Evolutionary conservation across 257 asterid genomes (phyloP).

Genomic region (Orobanche coerulescens): DNA sequence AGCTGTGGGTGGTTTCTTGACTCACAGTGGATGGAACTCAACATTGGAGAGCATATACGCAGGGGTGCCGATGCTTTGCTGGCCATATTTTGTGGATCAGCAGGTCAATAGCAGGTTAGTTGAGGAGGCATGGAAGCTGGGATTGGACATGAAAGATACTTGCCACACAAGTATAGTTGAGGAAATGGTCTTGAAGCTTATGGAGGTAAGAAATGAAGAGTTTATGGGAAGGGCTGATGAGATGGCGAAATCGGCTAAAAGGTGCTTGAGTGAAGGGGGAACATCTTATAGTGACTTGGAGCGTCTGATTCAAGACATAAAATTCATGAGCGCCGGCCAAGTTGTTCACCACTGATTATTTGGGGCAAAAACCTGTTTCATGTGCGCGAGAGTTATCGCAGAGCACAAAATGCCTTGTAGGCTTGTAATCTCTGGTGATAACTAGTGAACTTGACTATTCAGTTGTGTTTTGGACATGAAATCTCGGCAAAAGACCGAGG

Average conservation of each 20-base stretch:
- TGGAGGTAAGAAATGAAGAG: slow-evolving; percentile 42
- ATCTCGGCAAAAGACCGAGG: no score
- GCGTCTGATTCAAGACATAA: slow-evolving; percentile 40
- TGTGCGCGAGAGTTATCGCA: no score
- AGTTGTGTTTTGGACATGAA: no score
- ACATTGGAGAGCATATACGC: slow-evolving; percentile 45
- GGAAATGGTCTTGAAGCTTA: slow-evolving; percentile 34
- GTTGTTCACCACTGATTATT: no score
- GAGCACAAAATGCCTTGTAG: no score
- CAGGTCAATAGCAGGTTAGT: slow-evolving; percentile 53
- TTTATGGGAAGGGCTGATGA: slow-evolving; percentile 27
- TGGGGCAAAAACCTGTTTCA: no score
- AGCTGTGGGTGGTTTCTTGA: slow-evolving; percentile 51
- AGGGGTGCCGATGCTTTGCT: slow-evolving; percentile 61
- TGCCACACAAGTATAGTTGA: slow-evolving; percentile 42
- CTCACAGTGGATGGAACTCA: slow-evolving; percentile 72
- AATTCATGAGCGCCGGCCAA: no score
- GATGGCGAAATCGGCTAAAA: slow-evolving; percentile 34
- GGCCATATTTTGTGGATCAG: slow-evolving; percentile 59
- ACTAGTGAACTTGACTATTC: no score
- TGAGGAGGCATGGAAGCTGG: slow-evolving; percentile 43
- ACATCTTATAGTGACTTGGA: slow-evolving; percentile 35
- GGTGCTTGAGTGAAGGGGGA: slow-evolving; percentile 41
- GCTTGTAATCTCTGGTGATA: no score
- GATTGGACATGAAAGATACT: slow-evolving; percentile 59